Percentiles rank a stretch among this genome's conserved stretches.
Conservation (phyloP, 1,139 yeast genomes). For the Geotrichum klebahnii region DNA sequence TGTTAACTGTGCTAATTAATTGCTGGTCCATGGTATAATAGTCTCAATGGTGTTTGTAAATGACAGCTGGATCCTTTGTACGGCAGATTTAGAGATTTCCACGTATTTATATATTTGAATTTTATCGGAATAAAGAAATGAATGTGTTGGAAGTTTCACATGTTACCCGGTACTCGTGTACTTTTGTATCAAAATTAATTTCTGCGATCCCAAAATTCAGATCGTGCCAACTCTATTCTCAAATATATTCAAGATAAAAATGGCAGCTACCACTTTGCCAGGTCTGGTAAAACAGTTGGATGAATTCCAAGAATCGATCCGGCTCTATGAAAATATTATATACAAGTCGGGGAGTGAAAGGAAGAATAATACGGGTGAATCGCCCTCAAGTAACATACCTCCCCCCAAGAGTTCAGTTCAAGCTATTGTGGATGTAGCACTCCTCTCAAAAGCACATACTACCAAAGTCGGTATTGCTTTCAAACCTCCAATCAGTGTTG, state of each 20-base stretch:
- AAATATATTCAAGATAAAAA: no score
- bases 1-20: constrained; percentile 85
- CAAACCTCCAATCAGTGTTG: constrained; percentile 53
- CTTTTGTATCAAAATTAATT: no score
- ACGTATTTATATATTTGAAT: background rate
- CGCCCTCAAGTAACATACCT: background rate
- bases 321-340: constrained; percentile 8
- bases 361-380: constrained; percentile 2
- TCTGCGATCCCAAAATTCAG: no score
- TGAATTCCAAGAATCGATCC: background rate
- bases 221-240: no score
- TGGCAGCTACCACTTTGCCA: constrained; percentile 2
- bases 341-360: constrained; percentile 4
- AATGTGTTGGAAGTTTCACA: no score
- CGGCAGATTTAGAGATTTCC: background rate
- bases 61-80: background rate
- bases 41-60: constrained; percentile 4
- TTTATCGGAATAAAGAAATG: no score
- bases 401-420: constrained; percentile 39
- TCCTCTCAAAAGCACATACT: constrained; percentile 67
- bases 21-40: constrained; percentile 98
- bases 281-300: constrained; percentile 12
- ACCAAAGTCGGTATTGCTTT: constrained; percentile 76
- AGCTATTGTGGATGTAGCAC: constrained; percentile 52
- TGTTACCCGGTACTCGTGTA: no score